Evolutionary conservation across 2,329 filamentous ascomycete species (phyloP).

Genomic region (Clonostachys chloroleuca): DNA sequence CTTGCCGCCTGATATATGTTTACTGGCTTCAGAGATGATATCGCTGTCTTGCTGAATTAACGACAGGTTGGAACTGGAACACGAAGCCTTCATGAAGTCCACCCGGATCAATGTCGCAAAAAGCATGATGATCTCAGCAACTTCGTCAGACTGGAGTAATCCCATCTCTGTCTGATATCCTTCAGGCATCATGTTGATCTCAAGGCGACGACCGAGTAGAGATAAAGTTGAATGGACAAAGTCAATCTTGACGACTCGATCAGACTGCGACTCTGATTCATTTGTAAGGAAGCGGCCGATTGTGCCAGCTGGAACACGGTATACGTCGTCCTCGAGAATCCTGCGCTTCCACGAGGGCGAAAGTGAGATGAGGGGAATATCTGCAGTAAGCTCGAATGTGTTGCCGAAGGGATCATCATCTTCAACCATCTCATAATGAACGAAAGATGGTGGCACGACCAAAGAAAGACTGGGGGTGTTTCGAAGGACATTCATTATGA

Average conservation of each 20-base stretch:
- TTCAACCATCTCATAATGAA: constrained; percentile 69
- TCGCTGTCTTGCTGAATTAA: constrained; percentile 27
- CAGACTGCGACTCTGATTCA: not conserved
- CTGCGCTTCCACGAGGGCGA: constrained; percentile 37
- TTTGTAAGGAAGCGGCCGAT: constrained; percentile 70
- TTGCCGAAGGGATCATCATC: constrained; percentile 68
- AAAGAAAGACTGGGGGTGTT: constrained; percentile 74
- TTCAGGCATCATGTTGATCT: constrained; percentile 58
- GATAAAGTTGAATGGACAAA: constrained; percentile 75
- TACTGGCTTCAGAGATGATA: constrained; percentile 49
- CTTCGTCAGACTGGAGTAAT: constrained; percentile 53
- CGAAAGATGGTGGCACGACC: constrained; percentile 66
- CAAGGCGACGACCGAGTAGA: constrained; percentile 72
- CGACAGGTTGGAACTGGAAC: constrained; percentile 14
- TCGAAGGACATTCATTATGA: constrained; percentile 61
- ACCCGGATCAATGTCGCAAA: constrained; percentile 65
- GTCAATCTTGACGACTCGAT: constrained; percentile 71
- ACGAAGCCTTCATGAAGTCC: constrained; percentile 30
- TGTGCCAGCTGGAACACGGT: constrained; percentile 63
- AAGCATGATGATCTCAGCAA: constrained; percentile 69
- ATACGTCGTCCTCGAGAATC: constrained; percentile 40
- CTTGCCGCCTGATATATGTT: constrained; percentile 52
- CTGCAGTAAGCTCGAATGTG: constrained; percentile 62
- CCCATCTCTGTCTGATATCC: constrained; percentile 48
- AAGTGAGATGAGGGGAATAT: constrained; percentile 59